Percentiles rank a stretch among this genome's conserved stretches.
Conservation (phyloP, 768 basidiomycete genomes). For the Suillus clintonianus region DNA sequence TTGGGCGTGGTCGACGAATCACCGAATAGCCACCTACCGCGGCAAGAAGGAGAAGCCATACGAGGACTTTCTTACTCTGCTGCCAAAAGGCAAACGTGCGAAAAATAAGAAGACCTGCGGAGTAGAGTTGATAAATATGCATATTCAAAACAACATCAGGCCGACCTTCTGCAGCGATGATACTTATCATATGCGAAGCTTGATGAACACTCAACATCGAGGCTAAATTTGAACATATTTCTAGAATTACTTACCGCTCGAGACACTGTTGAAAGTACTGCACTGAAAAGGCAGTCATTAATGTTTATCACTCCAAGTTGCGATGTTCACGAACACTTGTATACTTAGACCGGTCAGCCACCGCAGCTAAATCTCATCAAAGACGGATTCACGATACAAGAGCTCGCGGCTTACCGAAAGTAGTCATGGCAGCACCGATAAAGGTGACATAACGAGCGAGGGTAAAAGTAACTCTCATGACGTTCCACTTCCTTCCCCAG, state of each 20-base stretch:
- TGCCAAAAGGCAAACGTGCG: constrained; percentile 1
- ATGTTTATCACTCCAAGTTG: background rate
- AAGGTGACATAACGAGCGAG: constrained; percentile 3
- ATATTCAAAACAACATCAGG: background rate
- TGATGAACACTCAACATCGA: background rate
- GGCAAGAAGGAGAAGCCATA: background rate
- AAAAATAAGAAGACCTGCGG: constrained; percentile 1
- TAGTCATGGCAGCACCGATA: constrained; percentile 1
- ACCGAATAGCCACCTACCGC: background rate
- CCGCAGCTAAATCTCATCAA: too few relatives aligned
- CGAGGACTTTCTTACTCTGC: constrained; percentile 1
- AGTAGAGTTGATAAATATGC: background rate
- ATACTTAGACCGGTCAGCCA: too few relatives aligned
- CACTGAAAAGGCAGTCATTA: background rate
- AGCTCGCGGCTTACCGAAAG: background rate
- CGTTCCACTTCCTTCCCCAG: background rate
- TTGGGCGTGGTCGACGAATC: background rate
- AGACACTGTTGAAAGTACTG: background rate
- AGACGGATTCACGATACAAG: too few relatives aligned
- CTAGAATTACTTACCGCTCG: background rate
- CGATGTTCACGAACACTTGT: too few relatives aligned
- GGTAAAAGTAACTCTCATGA: background rate
- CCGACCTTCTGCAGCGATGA: constrained; percentile 5
- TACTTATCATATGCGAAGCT: constrained; percentile 5
- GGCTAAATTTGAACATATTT: background rate